Percentiles rank a stretch among this genome's conserved stretches.
These are phyloP conservation scores for Thielaviopsis euricoi DNA, from an alignment of 2,329 filamentous ascomycete genomes.

Conservation along the genomic window DNA sequence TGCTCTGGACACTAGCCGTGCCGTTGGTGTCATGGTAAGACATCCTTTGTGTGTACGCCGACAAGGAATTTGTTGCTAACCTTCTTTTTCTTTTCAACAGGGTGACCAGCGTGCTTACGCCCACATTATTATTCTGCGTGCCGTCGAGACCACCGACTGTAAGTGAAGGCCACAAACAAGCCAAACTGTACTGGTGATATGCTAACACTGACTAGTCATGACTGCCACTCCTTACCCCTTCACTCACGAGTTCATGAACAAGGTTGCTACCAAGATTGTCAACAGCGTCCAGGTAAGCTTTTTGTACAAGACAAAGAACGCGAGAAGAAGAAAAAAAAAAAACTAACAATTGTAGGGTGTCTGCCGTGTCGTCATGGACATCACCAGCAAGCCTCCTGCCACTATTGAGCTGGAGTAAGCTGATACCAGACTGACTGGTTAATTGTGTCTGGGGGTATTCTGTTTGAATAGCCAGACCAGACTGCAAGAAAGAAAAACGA, in stretches of 20 bases:
- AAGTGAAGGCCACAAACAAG: background rate
- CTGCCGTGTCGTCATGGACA: conserved; percentile 20
- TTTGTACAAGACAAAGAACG: too few relatives aligned
- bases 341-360: conserved; percentile 44
- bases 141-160: conserved; percentile 24
- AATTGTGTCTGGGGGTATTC: background rate
- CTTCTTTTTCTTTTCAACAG: conserved; percentile 14
- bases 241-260: conserved; percentile 45
- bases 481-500: background rate
- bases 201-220: conserved; percentile 34
- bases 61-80: too few relatives aligned
- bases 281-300: conserved; percentile 35
- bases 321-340: background rate
- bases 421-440: background rate
- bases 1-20: conserved; percentile 11
- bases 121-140: conserved; percentile 23
- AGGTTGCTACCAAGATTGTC: conserved; percentile 50
- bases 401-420: conserved; percentile 62
- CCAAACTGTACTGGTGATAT: background rate
- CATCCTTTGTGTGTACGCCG: too few relatives aligned
- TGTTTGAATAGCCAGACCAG: background rate
- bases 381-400: conserved; percentile 48
- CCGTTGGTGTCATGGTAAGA: conserved; percentile 13
- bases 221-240: conserved; percentile 55
- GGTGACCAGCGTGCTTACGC: conserved; percentile 50